Conservation (phyloP, 2,329 filamentous ascomycete species). For the Fusarium sp. region DNA sequence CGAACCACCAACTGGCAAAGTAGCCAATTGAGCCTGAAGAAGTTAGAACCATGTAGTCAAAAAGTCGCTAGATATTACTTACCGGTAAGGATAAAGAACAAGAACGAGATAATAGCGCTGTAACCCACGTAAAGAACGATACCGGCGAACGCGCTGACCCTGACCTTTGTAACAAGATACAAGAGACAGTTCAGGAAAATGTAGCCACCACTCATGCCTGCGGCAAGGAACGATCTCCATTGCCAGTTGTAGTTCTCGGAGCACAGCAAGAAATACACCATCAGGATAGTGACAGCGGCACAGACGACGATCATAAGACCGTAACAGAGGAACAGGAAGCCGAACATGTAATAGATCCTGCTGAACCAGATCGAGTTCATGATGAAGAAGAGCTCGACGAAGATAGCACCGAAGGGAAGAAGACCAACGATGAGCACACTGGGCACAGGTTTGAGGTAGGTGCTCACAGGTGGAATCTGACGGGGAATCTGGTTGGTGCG, state of each 20-base stretch:
- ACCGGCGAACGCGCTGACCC: slow-evolving; percentile 84
- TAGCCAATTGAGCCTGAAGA: slow-evolving; percentile 88
- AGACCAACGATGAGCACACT: slow-evolving; percentile 93
- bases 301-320: slow-evolving; percentile 96
- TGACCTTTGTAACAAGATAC: slow-evolving; percentile 90
- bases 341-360: slow-evolving; percentile 99
- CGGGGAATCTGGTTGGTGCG: slow-evolving; percentile 98
- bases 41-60: slow-evolving; percentile 27
- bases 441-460: slow-evolving; percentile 86
- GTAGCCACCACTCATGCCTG: slow-evolving; percentile 89
- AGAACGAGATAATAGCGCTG: slow-evolving; percentile 85
- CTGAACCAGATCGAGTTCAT: slow-evolving; percentile 99
- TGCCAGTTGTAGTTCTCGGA: slow-evolving; percentile 99
- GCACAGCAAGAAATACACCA: slow-evolving; percentile 96
- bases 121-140: slow-evolving; percentile 95
- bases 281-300: slow-evolving; percentile 88
- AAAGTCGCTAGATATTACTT: slow-evolving; percentile 53
- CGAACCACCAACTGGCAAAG: slow-evolving; percentile 93
- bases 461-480: slow-evolving; percentile 87
- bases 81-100: slow-evolving; percentile 96
- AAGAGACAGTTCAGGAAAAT: slow-evolving; percentile 92
- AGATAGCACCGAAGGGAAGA: slow-evolving; percentile 94
- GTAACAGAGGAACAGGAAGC: slow-evolving; percentile 97
- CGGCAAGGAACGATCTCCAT: slow-evolving; percentile 93
- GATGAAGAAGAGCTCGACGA: slow-evolving; percentile 98